Base-by-base conservation (phyloP, 305 asterid species). In the Fraxinus baroniana region DNA sequence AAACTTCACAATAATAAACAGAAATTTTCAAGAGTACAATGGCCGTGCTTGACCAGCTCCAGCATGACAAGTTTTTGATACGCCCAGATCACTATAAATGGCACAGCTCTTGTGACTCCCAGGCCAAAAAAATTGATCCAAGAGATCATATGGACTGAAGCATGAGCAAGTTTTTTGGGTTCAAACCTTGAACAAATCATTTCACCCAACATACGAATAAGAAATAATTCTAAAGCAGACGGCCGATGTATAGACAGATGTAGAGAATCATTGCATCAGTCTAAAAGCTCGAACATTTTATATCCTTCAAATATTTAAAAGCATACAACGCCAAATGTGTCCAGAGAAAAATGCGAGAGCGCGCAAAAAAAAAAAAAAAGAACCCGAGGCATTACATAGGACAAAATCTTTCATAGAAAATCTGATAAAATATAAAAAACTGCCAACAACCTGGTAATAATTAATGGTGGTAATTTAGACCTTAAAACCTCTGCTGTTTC, bases 401-500 rank as follows among this genome's bases (percentile, higher is more conserved):
- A 68, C 20, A 49, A 75, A 83, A 79, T 17, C 81, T 75, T 75
- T 70, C 55, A 66, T 22, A 71, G 10, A 66, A 62, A 28, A 32
- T 28, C 73, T 24, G 17, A 77, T 83, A 88, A 84, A 80, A 80
- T 79, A 79, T 13, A n/a, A 80, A 82, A 72, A 66, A 10, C 68
- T 33, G 78, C 60, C 66, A 26, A 36, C 37, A 52, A 44, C 76
- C 55, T 12, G 18, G 22, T 36, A 60, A 70, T 0, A 46, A 46
- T n/a, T 72, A 79, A 8, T 49, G 60, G 5, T n/a, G 44, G 22
- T 10, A 79, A 35, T 84, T 94, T 66, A 94, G 80, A 87, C 95
- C 74, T 92, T 82, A 89, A 90, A 93, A 5, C 98, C 98, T 84
- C 85, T 90, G 88, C 96, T 91, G 81, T 93, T 94, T 83, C 97